These are phyloP conservation scores for Penicillium decumbens DNA, from an alignment of 2,329 filamentous ascomycete species.

Conservation along the genomic window DNA sequence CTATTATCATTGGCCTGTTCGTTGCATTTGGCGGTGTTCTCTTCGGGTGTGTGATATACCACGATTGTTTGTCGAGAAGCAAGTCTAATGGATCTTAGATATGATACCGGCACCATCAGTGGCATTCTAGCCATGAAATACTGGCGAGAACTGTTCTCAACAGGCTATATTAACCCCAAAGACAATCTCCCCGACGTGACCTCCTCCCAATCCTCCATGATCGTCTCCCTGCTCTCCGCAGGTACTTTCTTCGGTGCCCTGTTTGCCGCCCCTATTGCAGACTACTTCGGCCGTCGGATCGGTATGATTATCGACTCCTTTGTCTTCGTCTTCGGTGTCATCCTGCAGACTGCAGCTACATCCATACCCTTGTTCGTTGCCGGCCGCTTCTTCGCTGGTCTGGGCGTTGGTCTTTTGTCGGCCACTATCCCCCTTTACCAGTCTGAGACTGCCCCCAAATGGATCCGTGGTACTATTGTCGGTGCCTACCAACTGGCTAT, in stretches of 20 bases:
- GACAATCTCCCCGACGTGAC: constrained; percentile 46
- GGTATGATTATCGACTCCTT: constrained; percentile 38
- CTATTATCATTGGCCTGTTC: constrained; percentile 54
- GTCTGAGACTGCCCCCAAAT: constrained; percentile 69
- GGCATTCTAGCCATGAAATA: constrained; percentile 50
- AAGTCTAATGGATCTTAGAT: constrained; percentile 17
- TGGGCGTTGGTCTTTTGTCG: constrained; percentile 71
- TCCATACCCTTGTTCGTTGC: constrained; percentile 41
- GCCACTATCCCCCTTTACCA: constrained; percentile 69
- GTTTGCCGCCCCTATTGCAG: constrained; percentile 35
- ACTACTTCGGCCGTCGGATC: constrained; percentile 37
- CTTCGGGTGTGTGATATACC: constrained; percentile 39
- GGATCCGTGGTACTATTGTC: constrained; percentile 71
- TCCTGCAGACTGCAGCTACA: constrained; percentile 33
- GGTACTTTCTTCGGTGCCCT: constrained; percentile 64
- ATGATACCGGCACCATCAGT: constrained; percentile 54
- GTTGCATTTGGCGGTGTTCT: constrained; percentile 57
- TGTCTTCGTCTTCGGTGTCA: constrained; percentile 35
- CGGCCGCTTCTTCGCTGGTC: constrained; percentile 47
- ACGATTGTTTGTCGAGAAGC: constrained; percentile 28
- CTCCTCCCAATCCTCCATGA: constrained; percentile 45
- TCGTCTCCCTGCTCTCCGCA: constrained; percentile 51
- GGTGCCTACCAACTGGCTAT: constrained; percentile 77
- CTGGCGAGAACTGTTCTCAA: constrained; percentile 37
- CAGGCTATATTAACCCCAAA: constrained; percentile 32